Evolutionary conservation across 345 rosid genomes (phyloP).

Genomic region (Populus pruinosa): DNA sequence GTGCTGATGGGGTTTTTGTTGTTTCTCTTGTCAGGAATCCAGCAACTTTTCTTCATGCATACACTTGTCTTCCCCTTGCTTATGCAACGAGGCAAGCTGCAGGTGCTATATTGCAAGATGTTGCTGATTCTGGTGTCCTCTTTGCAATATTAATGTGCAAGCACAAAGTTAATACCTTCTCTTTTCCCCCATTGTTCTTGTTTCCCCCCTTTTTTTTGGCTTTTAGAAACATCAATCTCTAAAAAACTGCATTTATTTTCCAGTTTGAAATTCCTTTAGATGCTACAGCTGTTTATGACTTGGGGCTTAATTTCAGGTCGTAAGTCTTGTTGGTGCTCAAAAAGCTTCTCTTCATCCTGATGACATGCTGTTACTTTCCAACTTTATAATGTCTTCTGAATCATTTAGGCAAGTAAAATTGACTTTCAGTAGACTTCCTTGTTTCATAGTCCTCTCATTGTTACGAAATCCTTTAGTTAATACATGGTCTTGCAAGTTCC

Average conservation of each 20-base stretch:
- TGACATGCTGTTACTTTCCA: conserved; percentile 88
- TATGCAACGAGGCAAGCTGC: conserved; percentile 77
- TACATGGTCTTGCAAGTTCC: too few species aligned
- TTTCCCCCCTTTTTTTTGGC: background rate
- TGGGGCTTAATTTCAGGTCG: conserved; percentile 53
- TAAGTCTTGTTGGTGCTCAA: conserved; percentile 95
- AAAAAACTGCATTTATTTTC: background rate
- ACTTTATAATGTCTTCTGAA: conserved; percentile 86
- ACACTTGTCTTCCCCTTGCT: conserved; percentile 93
- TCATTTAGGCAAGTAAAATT: conserved; percentile 72
- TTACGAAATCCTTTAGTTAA: background rate
- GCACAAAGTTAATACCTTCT: conserved; percentile 52
- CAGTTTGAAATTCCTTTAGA: conserved; percentile 1
- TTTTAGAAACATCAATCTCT: background rate
- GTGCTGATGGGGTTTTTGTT: conserved; percentile 1
- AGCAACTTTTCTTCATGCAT: conserved; percentile 93
- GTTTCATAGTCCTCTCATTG: background rate
- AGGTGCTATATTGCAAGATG: conserved; percentile 83
- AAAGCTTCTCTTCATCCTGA: conserved; percentile 98
- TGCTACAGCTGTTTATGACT: conserved; percentile 12
- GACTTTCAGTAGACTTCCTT: background rate
- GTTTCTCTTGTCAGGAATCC: conserved; percentile 60
- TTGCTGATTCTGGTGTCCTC: conserved; percentile 83
- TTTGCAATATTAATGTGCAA: conserved; percentile 84
- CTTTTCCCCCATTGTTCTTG: background rate